A percentile compares a stretch with the other conserved stretches of the same genome.
Evolutionary conservation across 768 basidiomycete genomes (phyloP).

Genomic region (Phanerodontia chrysosporium): DNA sequence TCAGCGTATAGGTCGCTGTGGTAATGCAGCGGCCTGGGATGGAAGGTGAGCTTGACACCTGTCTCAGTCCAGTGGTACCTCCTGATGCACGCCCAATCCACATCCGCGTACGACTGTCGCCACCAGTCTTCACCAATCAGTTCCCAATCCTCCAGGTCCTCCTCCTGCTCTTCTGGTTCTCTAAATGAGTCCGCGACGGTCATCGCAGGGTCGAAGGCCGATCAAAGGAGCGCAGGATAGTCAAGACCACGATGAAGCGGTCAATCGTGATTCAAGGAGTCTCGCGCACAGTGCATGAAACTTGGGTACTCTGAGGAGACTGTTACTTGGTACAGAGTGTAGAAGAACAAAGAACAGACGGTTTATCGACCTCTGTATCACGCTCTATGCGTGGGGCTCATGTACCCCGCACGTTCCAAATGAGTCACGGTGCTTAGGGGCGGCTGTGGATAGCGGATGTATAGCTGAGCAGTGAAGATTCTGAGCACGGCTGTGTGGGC

Average conservation of each 20-base stretch:
- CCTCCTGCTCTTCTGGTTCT: slow-evolving; percentile 1
- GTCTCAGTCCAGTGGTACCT: slow-evolving; percentile 11
- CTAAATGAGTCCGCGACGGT: neutral
- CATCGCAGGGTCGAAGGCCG: slow-evolving; percentile 1
- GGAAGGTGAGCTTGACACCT: slow-evolving; percentile 6
- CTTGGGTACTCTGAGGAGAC: neutral
- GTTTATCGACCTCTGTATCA: slow-evolving; percentile 11
- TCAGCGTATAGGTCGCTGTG: neutral
- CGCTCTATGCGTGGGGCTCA: slow-evolving; percentile 9
- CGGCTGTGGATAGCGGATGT: neutral
- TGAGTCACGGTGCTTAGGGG: slow-evolving; percentile 13
- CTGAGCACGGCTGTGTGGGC: neutral
- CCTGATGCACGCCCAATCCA: slow-evolving; percentile 10
- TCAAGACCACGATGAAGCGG: neutral
- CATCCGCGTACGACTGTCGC: slow-evolving; percentile 1
- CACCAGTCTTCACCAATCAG: slow-evolving; percentile 4
- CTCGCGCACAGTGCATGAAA: slow-evolving; percentile 5
- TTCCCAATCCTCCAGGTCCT: slow-evolving; percentile 7
- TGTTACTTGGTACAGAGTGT: neutral
- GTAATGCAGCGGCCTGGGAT: slow-evolving; percentile 12
- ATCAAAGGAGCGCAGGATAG: neutral
- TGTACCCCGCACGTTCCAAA: slow-evolving; percentile 11
- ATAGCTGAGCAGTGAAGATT: neutral
- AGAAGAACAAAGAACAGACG: slow-evolving; percentile 9
- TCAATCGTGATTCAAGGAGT: slow-evolving; percentile 5